Base-by-base conservation (phyloP, 306 rosid species). In the Hippophae tibetana region DNA sequence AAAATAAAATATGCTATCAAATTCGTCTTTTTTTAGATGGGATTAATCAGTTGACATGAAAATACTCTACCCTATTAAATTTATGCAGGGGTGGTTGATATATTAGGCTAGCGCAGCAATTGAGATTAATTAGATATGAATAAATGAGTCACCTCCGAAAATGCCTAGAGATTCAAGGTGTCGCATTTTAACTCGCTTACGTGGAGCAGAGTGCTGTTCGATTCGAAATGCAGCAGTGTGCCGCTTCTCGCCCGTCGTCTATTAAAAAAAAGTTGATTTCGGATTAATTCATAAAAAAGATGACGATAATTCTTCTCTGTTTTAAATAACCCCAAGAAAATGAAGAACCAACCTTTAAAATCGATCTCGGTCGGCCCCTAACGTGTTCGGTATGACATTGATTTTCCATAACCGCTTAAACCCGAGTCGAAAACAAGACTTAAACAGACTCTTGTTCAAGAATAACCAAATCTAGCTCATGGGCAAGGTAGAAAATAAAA, bases 181-280 rank as follows among this genome's bases (percentile, higher is more conserved):
- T 56, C 70, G 83, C 75, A 81, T 81, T 75, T 87, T 92, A 51
- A 80, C 72, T 54, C 87, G 75, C 66, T 85, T 85, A 43, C 75
- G 80, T 67, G 74, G 70, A 71, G 69, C 47, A 9, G 8, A 52
- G 0, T 70, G 80, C 13, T 62, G 67, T 26, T 76, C 80, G 14
- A 67, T 68, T 46, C 62, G 84, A 25, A 76, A 61, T 10, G 66
- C 70, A 18, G 51, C 6, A 11, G 68, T 69, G 42, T 65, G 65
- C 13, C 92, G 69, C 78, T 87, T 87, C 84, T 79, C 82, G 3
- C 79, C 77, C 45, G 47, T 41, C 23, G 23, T 18, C 23, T 18
- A 18, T 18, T 18, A 10, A 54, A 60, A 94, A 69, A 64, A 66
- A 52, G 63, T 65, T 57, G 42, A 54, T 50, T 52, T 49, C 8